phyloP scores from a whole-genome alignment of 306 rosid species.

The Nissolia schottii region DNA sequence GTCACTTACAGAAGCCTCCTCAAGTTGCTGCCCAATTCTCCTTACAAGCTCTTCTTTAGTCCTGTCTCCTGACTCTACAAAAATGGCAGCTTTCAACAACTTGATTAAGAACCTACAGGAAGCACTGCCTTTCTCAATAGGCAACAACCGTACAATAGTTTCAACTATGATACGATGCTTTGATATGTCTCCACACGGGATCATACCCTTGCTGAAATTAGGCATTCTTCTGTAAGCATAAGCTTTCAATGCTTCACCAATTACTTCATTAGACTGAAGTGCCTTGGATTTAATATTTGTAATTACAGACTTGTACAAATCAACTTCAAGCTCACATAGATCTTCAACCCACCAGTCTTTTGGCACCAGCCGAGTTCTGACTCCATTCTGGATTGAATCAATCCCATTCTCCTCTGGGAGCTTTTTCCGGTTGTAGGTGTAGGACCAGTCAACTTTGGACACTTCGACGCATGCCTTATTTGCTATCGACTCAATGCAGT shows the following conservation, averaged over 20 bases:
- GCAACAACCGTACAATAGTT: slow-evolving; percentile 70
- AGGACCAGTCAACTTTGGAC: slow-evolving; percentile 93
- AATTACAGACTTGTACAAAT: slow-evolving; percentile 64
- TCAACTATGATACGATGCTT: slow-evolving; percentile 54
- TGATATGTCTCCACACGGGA: slow-evolving; percentile 48
- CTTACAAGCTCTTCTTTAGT: slow-evolving; percentile 55
- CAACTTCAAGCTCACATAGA: slow-evolving; percentile 89
- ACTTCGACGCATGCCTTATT: slow-evolving; percentile 73
- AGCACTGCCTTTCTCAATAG: slow-evolving; percentile 68
- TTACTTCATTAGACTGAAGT: slow-evolving; percentile 54
- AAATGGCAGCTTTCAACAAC: slow-evolving; percentile 67
- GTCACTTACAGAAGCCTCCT: slow-evolving; percentile 82
- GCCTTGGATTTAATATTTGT: slow-evolving; percentile 50
- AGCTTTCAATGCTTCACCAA: slow-evolving; percentile 91
- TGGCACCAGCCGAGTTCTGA: slow-evolving; percentile 69
- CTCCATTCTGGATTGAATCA: slow-evolving; percentile 52
- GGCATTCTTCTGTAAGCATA: slow-evolving; percentile 80
- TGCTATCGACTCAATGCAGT: slow-evolving; percentile 71
- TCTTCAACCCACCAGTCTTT: slow-evolving; percentile 99
- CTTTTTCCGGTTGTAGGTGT: slow-evolving; percentile 79
- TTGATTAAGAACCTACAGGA: slow-evolving; percentile 84
- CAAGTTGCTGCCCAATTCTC: slow-evolving; percentile 86
- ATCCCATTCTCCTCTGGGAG: slow-evolving; percentile 73
- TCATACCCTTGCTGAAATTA: slow-evolving; percentile 76
- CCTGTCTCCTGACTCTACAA: slow-evolving; percentile 49